Base-by-base conservation (phyloP, 495 filamentous ascomycete genomes). In the Penicillium taxi region DNA sequence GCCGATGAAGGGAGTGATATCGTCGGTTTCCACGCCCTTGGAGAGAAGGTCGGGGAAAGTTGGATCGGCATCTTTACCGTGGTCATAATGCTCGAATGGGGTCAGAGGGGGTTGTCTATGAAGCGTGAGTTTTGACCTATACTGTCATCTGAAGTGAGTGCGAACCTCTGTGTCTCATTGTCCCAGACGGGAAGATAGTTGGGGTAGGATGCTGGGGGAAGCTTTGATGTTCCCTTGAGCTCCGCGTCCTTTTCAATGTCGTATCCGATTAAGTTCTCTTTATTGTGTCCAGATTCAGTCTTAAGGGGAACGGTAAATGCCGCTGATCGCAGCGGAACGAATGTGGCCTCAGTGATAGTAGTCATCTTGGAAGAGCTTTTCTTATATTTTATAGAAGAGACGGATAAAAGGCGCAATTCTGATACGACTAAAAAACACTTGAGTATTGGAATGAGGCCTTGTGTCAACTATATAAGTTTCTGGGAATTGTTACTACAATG, bases 111-210 rank as follows among this genome's bases (percentile, higher is more conserved):
- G 53, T 22, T 68, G 70, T 57, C 66, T 69, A 30, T 31, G 2
- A 0, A 9, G 11, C 9, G 26, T 45, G 14, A 39, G 22, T 11
- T 15, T 18, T 23, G 9, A 26, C 26, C 13, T 34, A 23, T 26
- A 16, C n/a, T 12, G 14, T 19, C 11, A 7, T 9, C 7, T 26
- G 13, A 12, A 16, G 4, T 9, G 22, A 17, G 6, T 11, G 11
- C 25, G 20, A 51, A 67, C 63, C 58, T 58, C 36, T 53, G 54
- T 6, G 59, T 69, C 51, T 69, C 56, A 47, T 69, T 77, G 45
- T 84, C 72, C 82, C 82, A 89, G 2, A 77, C 80, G 6, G 83
- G 82, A 8, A 90, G 72, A 55, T 90, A 90, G 51, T 88, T 68
- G 1, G 77, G 78, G 50, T 82, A 88, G 9, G 64, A 57, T 0